Evolutionary conservation across 2,329 filamentous ascomycete species (phyloP), one percentile per base, ranked within the genome.

Genomic region (Emmonsia crescens): DNA sequence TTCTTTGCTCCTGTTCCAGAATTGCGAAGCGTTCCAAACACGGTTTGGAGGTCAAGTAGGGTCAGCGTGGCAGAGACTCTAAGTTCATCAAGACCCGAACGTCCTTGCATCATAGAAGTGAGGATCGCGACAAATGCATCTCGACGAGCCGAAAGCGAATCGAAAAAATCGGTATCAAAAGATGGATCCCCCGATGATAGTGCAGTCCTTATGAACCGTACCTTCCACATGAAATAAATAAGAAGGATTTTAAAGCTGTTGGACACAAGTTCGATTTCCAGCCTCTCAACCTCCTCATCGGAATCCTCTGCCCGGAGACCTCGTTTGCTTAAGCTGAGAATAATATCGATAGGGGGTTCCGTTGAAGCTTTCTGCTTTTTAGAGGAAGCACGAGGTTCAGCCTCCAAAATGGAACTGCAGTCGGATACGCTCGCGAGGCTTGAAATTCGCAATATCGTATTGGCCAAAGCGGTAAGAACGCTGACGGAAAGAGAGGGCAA

Each of bases 151-250:
- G 86, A 87, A 59, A 91, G 80, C 0, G 86, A 84, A 66, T 86
- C 83, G 52, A 89, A 85, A 49, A 89, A 79, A 63, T 86, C 83
- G 29, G 79, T 82, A 62, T 83, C 78, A 70, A 87, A 87, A 0
- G 78, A 77, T 27, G 82, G 75, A 66, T 78, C 80, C 51, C 80
- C 79, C 10, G 74, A 68, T 19, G 80, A 76, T 42, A 89, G 73
- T 19, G 82, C 74, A 60, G 80, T 78, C 64, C 80, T 78, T 63
- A 90, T 70, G 59, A 81, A 79, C 60, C 85, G 83, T 27, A 88
- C 83, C 71, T 94, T 93, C 94, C 94, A 99, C 85, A 96, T 90
- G 72, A 96, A 96, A 76, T 96, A 97, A 75, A 95, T 91, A 55
- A 91, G 82, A 58, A 88, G 81, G 1, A 86, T 82, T 66, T 89